These are phyloP conservation scores for Debaryomyces subglobosus DNA, from an alignment of 1,139 yeast species.

Conservation along the genomic window DNA sequence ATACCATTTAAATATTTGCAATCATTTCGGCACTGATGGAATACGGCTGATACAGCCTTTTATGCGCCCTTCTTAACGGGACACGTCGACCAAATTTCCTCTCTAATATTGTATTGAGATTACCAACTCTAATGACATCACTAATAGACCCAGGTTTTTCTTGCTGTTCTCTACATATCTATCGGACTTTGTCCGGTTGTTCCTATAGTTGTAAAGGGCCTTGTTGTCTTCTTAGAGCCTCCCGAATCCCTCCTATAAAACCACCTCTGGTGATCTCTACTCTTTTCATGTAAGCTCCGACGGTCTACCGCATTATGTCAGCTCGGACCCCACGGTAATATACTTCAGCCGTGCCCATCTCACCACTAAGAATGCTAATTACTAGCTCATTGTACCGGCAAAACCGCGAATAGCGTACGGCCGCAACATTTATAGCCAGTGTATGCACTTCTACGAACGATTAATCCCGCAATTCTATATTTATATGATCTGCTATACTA, in stretches of 20 bases:
- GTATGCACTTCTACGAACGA: background rate
- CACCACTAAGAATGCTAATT: background rate
- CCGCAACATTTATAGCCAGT: background rate
- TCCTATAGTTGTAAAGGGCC: background rate
- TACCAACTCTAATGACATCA: background rate
- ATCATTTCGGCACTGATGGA: slow-evolving; percentile 7
- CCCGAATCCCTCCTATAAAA: background rate
- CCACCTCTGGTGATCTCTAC: background rate
- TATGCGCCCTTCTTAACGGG: slow-evolving; percentile 6
- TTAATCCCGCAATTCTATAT: background rate
- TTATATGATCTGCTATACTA: background rate
- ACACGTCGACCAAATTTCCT: background rate
- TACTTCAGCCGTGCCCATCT: slow-evolving; percentile 1
- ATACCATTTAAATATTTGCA: slow-evolving; percentile 7
- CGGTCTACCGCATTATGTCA: slow-evolving; percentile 3
- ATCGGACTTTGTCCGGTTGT: background rate
- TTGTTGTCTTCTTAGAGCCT: background rate
- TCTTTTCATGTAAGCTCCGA: background rate
- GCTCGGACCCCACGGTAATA: slow-evolving; percentile 9
- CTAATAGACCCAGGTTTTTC: background rate
- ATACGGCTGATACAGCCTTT: slow-evolving; percentile 8
- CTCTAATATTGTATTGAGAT: background rate
- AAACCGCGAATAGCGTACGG: slow-evolving; percentile 6
- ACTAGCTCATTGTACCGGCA: background rate
- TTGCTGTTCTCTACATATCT: background rate